Base-by-base conservation (phyloP, 2,329 filamentous ascomycete genomes). In the Lasiodiplodia theobromae region DNA sequence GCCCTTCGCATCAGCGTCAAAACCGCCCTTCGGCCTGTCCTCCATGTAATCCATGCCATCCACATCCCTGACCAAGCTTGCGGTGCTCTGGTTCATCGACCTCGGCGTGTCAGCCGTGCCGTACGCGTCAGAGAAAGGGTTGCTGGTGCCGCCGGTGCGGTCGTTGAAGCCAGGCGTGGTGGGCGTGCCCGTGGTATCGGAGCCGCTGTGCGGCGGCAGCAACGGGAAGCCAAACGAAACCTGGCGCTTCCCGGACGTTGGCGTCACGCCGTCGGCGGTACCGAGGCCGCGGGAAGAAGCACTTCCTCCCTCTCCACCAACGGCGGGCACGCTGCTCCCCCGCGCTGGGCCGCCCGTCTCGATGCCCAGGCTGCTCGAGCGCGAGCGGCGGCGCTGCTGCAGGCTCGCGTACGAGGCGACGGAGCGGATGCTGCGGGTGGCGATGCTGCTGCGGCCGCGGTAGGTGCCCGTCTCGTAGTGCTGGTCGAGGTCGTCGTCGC, bases 221-320 rank as follows among this genome's bases (percentile, higher is more conserved):
- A 52, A 31, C 44, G 60, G 60, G 60, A 64, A 64, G 47, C 52
- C 52, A 47, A 64, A 64, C 11, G 44, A 52, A 14, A 64, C 60
- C 47, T 64, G 60, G 5, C 60, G 14, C 31, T 38, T 51, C 25
- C 58, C 60, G 10, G 44, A 18, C n/a, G 25, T 56, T 14, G 53
- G 53, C 51, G 51, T 25, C 11, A 14, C 23, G 18, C 51, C 51
- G 51, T 14, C 25, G 10, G 3, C 49, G 49, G 3, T 18, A 12
- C 25, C 31, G 10, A 4, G 16, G 21, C 53, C 31, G 31, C 37
- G 23, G 5, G 28, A 28, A 28, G 28, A 28, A 18, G 16, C 18
- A 34, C 31, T 12, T 6, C 54, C 31, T n/a, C 21, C 57, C 4
- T 21, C 57, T 7, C 21, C 40, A 2, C 16, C 57, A 14, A 16